Evolutionary conservation across 2,329 filamentous ascomycete genomes (phyloP).

Genomic region (Aureobasidium sp.): DNA sequence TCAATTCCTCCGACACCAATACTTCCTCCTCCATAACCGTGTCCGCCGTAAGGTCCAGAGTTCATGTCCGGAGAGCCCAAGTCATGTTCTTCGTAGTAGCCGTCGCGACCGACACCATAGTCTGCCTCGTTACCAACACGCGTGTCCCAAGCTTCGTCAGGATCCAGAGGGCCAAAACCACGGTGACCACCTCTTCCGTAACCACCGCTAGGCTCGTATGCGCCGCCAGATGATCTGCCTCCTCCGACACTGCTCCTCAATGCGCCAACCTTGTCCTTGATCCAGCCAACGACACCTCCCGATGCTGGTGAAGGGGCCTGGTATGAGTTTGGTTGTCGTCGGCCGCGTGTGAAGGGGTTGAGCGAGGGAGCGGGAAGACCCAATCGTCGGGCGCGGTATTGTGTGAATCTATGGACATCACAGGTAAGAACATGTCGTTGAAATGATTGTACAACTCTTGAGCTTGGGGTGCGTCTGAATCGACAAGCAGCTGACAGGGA

Average conservation of each 20-base stretch:
- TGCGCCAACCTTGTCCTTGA: conserved; percentile 58
- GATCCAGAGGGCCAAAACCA: conserved; percentile 64
- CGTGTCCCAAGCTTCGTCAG: conserved; percentile 80
- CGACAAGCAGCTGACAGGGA: neutral
- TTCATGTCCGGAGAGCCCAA: conserved; percentile 49
- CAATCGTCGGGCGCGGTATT: conserved; percentile 64
- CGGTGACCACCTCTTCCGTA: conserved; percentile 35
- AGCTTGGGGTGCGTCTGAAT: neutral
- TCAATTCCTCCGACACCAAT: conserved; percentile 21
- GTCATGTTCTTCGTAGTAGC: conserved; percentile 73
- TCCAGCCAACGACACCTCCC: conserved; percentile 64
- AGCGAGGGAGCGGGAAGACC: conserved; percentile 67
- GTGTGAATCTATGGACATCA: conserved; percentile 47
- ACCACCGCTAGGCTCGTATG: conserved; percentile 31
- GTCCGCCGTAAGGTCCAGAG: conserved; percentile 33
- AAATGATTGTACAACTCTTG: neutral
- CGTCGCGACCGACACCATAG: conserved; percentile 29
- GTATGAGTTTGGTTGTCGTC: conserved; percentile 26
- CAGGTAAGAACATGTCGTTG: neutral
- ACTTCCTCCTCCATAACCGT: conserved; percentile 30
- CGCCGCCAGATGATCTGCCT: conserved; percentile 55
- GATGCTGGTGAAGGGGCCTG: conserved; percentile 49
- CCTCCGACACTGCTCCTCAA: conserved; percentile 50
- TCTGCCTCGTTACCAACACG: conserved; percentile 69
- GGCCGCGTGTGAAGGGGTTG: conserved; percentile 56